Evolutionary conservation across 345 rosid genomes (phyloP).

Genomic region (Aurinia saxatilis): DNA sequence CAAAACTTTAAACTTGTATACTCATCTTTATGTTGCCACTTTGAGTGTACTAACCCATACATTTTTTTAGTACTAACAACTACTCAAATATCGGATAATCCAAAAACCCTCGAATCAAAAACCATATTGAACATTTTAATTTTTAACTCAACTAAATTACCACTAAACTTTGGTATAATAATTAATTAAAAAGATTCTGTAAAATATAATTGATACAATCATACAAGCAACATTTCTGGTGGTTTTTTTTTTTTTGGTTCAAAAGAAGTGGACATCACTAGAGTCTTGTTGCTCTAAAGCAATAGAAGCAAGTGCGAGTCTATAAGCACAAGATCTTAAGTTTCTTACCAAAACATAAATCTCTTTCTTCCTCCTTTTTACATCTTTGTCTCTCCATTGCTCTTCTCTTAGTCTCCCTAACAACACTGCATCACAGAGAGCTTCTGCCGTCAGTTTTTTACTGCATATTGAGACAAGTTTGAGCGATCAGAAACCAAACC

Average conservation of each 20-base stretch:
- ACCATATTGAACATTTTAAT: no score
- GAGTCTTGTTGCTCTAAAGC: conserved; percentile 55
- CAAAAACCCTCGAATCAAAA: no score
- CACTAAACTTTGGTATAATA: background rate
- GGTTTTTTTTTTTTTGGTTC: conserved; percentile 12
- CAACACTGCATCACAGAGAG: conserved; percentile 57
- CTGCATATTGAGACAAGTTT: conserved; percentile 32
- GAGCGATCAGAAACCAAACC: background rate
- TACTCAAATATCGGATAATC: no score
- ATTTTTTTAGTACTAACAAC: no score
- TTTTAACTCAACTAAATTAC: background rate
- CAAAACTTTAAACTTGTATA: no score
- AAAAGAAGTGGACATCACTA: conserved; percentile 44
- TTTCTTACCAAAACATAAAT: conserved; percentile 70
- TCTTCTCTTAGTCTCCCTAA: conserved; percentile 57
- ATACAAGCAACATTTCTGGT: background rate
- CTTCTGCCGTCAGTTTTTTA: conserved; percentile 58
- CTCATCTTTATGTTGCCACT: no score
- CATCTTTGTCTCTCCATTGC: conserved; percentile 57
- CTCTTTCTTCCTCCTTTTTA: conserved; percentile 50
- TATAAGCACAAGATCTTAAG: conserved; percentile 69
- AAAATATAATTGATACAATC: background rate
- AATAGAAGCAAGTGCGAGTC: conserved; percentile 72
- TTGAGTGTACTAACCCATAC: no score
- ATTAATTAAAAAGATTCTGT: no score